Base-by-base conservation (phyloP, 345 rosid genomes). In the Sisymbrium altissimum region DNA sequence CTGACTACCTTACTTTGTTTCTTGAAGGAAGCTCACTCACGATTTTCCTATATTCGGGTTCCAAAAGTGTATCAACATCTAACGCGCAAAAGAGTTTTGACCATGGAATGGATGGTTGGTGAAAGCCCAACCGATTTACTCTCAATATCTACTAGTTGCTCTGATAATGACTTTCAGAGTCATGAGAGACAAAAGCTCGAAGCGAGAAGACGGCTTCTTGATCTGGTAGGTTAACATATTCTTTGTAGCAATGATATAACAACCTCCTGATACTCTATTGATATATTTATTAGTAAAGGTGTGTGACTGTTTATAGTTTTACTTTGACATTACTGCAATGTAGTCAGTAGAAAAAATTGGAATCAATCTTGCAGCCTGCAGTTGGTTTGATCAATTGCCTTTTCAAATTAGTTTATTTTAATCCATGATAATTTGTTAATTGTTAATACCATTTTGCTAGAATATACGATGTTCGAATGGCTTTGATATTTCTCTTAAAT, bases 31-130 rank as follows among this genome's bases (percentile, higher is more conserved):
- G 84, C 83, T 27, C 97, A 93, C 84, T 84, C 96, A 45, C 74
- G 50, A 13, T 86, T 79, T 75, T 55, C 86, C 0, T 91, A 88
- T 70, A 93, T 93, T 35, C 73, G 75, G 35, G 86, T 85, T 74
- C 98, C 98, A 65, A 91, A 88, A 79, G 82, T 93, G 62, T 83
- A 76, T 71, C 74, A 63, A 48, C 78, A 88, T 81, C 79, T 93
- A 74, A 85, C 80, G 39, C 70, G 90, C 50, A 93, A 89, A 86
- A 85, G 94, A 82, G 91, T 91, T 79, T 81, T 91, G 83, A 93
- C 98, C 14, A 88, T 93, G 98, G 98, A 93, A 79, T 93, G 98
- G 98, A 88, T 93, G 61, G 89, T 39, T 76, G 98, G 98, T 44
- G 97, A 91, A 66, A 91, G 92, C 79, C 87, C 97, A 65, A 88